Base-by-base conservation (phyloP, 1,284 basidiomycete species). In the Agroathelia rolfsii region DNA sequence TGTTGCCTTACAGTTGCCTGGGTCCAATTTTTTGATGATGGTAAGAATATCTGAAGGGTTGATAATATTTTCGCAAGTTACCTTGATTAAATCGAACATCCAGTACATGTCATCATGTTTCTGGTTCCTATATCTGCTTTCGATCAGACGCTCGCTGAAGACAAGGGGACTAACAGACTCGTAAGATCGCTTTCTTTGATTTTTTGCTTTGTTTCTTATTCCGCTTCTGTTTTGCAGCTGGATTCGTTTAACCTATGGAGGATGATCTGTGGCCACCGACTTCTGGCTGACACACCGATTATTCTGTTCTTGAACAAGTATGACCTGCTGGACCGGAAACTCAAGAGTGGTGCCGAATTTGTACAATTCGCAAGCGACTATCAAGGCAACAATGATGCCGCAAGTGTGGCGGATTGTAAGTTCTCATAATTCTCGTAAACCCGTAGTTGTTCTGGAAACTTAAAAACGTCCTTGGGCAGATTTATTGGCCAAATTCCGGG, bases 21-120 rank as follows among this genome's bases (percentile, higher is more conserved):
- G 74, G 69, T 69, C 2, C 71, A 74, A 20, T 78, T 66, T 47
- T 76, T 79, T 40, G 72, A 79, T 36, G 69, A 76, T 47, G 68
- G 73, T 74, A 33, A 37, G 62, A 43, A 14, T 8, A 3, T 17
- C 13, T 23, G 28, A 9, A 24, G 21, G 19, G 19, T 32, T 11
- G 29, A 19, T 17, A 19, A 24, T 14, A 19, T 31, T 13, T 27
- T 33, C 11, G 28, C 21, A 13, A 5, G 19, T 5, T 13, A 18
- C 9, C 30, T 23, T 24, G 34, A 30, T 34, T 34, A 22, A 30
- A 36, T 33, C 8, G 12, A 29, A 22, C 28, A 24, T 24, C 21
- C 34, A 69, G 72, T 76, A 20, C 69, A 73, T 41, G 65, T 67
- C 5, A 69, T 79, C 34, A 69, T 78, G 12, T 78, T 79, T 47